phyloP scores from a whole-genome alignment of 768 basidiomycete genomes.

The Collybiopsis confluens region DNA sequence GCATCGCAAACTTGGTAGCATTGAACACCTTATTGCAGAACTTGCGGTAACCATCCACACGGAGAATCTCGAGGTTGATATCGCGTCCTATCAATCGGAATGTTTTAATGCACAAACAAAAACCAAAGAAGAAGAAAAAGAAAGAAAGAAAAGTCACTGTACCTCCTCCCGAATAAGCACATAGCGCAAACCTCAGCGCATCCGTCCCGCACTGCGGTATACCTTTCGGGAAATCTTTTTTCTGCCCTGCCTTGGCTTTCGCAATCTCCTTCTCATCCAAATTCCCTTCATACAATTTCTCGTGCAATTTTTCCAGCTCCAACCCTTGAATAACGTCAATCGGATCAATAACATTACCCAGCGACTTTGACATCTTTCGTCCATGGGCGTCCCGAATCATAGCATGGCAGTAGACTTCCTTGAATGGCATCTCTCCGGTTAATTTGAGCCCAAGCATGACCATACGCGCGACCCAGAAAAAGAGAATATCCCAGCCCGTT shows the following conservation, averaged over 20 bases:
- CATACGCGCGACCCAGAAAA: conserved; percentile 99
- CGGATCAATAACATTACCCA: conserved; percentile 97
- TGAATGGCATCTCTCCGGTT: conserved; percentile 89
- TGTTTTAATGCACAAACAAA: not conserved
- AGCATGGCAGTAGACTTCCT: conserved; percentile 94
- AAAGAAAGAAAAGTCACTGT: conserved; percentile 1
- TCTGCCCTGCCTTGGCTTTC: conserved; percentile 92
- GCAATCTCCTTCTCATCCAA: conserved; percentile 88
- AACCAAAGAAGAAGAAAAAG: not conserved
- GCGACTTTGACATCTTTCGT: conserved; percentile 97
- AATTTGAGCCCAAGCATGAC: conserved; percentile 87
- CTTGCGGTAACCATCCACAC: conserved; percentile 97
- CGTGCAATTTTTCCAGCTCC: conserved; percentile 72
- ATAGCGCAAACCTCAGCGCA: conserved; percentile 90
- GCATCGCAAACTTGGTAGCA: conserved; percentile 98
- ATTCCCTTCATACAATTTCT: conserved; percentile 87
- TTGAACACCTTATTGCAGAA: conserved; percentile 99
- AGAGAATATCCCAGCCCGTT: conserved; percentile 99
- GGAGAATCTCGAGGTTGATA: conserved; percentile 93
- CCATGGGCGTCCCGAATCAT: conserved; percentile 99
- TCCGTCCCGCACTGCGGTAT: conserved; percentile 99
- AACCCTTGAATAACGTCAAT: conserved; percentile 90
- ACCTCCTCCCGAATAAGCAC: conserved; percentile 92
- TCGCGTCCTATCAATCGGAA: conserved; percentile 66
- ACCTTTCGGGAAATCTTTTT: conserved; percentile 98